phyloP scores from a whole-genome alignment of 2,329 filamentous ascomycete species.

The Fusarium tjaetaba region DNA sequence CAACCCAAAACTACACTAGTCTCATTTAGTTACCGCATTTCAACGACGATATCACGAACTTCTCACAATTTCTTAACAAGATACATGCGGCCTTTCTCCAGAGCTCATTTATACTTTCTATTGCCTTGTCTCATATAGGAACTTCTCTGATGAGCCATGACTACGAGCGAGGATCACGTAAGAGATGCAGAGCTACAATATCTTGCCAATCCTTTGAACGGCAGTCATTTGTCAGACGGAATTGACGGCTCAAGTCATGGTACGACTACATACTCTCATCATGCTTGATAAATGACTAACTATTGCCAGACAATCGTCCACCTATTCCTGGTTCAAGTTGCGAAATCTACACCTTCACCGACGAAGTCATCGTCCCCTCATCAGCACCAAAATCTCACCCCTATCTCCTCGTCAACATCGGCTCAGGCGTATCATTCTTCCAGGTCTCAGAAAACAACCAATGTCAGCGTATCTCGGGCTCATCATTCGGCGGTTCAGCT shows the following conservation, averaged over 20 bases:
- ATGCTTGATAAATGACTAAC: not conserved
- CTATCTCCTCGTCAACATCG: slow-evolving; percentile 97
- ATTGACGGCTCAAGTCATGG: slow-evolving; percentile 19
- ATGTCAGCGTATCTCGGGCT: slow-evolving; percentile 91
- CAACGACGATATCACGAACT: not conserved
- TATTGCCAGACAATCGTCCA: not conserved
- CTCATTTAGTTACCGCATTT: slow-evolving; percentile 22
- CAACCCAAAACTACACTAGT: not conserved
- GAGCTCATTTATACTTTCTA: fast-evolving
- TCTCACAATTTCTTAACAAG: not conserved
- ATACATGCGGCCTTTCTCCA: fast-evolving
- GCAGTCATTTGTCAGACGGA: slow-evolving; percentile 4
- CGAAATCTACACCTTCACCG: slow-evolving; percentile 96
- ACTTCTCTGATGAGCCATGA: fast-evolving
- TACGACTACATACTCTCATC: fast-evolving
- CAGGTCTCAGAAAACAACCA: slow-evolving; percentile 90
- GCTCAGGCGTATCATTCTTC: slow-evolving; percentile 95
- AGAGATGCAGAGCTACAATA: not conserved
- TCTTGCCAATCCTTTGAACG: not conserved
- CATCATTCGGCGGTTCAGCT: slow-evolving; percentile 92
- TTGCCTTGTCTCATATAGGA: fast-evolving
- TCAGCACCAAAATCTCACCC: slow-evolving; percentile 85
- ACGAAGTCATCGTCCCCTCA: slow-evolving; percentile 89
- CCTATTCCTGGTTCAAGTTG: slow-evolving; percentile 45
- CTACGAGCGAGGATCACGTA: not conserved